Evolutionary conservation across 2,329 filamentous ascomycete genomes (phyloP).

Genomic region (Hymenoscyphus repandus): DNA sequence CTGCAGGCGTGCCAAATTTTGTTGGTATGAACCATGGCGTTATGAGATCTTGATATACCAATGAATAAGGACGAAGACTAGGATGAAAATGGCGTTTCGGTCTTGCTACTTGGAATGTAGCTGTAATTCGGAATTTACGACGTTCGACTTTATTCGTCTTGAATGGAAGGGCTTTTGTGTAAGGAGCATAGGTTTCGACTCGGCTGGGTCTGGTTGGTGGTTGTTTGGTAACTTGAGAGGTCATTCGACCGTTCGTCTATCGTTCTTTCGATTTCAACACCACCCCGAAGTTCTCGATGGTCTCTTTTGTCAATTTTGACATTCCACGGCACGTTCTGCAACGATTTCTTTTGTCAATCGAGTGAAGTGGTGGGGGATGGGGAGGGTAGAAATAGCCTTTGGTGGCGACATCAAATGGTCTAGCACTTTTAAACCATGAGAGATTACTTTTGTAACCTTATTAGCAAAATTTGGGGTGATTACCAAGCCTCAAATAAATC

Average conservation of each 20-base stretch:
- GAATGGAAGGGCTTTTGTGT: constrained; percentile 10
- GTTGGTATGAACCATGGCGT: constrained; percentile 24
- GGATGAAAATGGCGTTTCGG: constrained; percentile 15
- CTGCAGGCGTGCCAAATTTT: constrained; percentile 20
- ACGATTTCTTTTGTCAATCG: constrained; percentile 15
- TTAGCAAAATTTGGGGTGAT: too few species aligned
- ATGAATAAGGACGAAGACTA: constrained; percentile 12
- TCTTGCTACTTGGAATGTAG: constrained; percentile 6
- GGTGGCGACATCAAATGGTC: too few species aligned
- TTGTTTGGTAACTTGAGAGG: background rate
- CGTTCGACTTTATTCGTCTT: constrained; percentile 9
- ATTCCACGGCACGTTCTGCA: constrained; percentile 28
- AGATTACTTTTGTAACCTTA: too few species aligned
- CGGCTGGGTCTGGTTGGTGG: background rate
- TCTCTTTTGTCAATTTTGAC: background rate
- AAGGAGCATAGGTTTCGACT: constrained; percentile 6
- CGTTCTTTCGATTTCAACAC: constrained; percentile 12
- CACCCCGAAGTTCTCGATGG: too few species aligned
- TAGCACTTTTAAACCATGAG: too few species aligned
- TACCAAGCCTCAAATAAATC: too few species aligned
- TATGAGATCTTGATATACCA: constrained; percentile 22
- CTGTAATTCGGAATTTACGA: constrained; percentile 6
- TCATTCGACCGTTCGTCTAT: background rate
- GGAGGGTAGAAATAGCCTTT: too few species aligned
- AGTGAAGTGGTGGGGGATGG: too few species aligned